Evolutionary conservation across 352 stramenopile species (phyloP).

Genomic region (Peronospora farinosa): DNA sequence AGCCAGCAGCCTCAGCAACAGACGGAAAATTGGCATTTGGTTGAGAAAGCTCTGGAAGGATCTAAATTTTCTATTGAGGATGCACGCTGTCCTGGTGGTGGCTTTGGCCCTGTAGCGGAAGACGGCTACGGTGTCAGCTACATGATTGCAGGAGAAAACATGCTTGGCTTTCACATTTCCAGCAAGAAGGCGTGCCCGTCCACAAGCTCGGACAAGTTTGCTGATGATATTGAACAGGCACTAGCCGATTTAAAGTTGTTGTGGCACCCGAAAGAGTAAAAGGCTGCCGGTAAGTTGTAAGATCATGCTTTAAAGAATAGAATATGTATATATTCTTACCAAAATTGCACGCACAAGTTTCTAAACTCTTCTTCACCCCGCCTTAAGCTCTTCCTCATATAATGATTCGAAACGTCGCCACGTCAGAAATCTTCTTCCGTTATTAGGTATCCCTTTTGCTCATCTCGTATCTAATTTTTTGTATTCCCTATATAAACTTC

Average conservation of each 20-base stretch:
- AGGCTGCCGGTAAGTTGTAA: too few relatives aligned
- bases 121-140: conserved; percentile 90
- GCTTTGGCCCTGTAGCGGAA: conserved; percentile 85
- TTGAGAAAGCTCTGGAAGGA: conserved; percentile 59
- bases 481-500: too few relatives aligned
- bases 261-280: conserved; percentile 39
- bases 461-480: too few relatives aligned
- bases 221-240: conserved; percentile 61
- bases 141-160: conserved; percentile 85
- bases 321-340: background rate
- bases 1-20: conserved; percentile 88
- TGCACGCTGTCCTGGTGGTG: conserved; percentile 68
- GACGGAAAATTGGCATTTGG: conserved; percentile 69
- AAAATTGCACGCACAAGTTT: too few relatives aligned
- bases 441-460: too few relatives aligned
- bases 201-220: conserved; percentile 81
- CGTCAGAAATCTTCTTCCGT: too few relatives aligned
- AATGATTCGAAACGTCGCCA: too few relatives aligned
- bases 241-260: conserved; percentile 77
- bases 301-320: background rate
- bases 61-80: conserved; percentile 52
- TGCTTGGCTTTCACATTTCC: conserved; percentile 89
- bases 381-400: too few relatives aligned
- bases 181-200: conserved; percentile 74
- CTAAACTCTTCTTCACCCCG: too few relatives aligned